Base-by-base conservation (phyloP, 2,329 filamentous ascomycete genomes). In the Pseudopyricularia javanii region DNA sequence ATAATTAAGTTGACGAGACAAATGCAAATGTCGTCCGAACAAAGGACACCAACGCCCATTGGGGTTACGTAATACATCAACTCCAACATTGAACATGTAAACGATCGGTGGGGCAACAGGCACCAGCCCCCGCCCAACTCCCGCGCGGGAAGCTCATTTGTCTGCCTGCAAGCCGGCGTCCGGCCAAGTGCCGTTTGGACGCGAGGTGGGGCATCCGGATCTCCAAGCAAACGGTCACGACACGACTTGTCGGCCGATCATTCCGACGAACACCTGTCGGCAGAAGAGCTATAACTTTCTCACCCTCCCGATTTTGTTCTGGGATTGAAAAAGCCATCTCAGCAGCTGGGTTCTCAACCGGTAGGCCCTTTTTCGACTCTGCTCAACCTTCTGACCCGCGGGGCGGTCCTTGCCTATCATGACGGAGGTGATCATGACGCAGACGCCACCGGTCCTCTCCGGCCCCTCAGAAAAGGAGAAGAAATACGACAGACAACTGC, bases 401-500 rank as follows among this genome's bases (percentile, higher is more conserved):
- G 22, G 8, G 11, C 20, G 40, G 40, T 22, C 20, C 20, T 15
- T 11, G 40, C 20, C n/a, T 56, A 61, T 54, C 22, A 75, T 75
- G 73, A 69, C 72, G 17, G 70, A 74, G 60, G 68, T 71, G 50
- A 65, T 73, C 55, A 66, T 60, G 56, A 68, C 60, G 58, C 72
- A 75, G 57, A 73, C 69, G 7, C 71, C 70, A n/a, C 72, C 72
- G 1, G 65, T 73, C 17, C 70, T 78, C 37, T 70, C 73, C 30
- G 74, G 74, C 0, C 78, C 76, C 8, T 76, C 79, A 5, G 78
- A 80, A 57, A 82, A 82, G 63, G 79, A 82, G 57, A 80, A 80
- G 67, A 94, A 88, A 64, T 98, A 98, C 70, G 93, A 98, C 67
- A 83, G 93, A 52, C 93, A 98, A 69, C 82, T 98, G 40, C 85